A percentile compares a stretch with the other conserved stretches of the same genome.
Evolutionary conservation across 176 grass and related monocot genomes (phyloP).

Genomic region (Urochloa ruziziensis): DNA sequence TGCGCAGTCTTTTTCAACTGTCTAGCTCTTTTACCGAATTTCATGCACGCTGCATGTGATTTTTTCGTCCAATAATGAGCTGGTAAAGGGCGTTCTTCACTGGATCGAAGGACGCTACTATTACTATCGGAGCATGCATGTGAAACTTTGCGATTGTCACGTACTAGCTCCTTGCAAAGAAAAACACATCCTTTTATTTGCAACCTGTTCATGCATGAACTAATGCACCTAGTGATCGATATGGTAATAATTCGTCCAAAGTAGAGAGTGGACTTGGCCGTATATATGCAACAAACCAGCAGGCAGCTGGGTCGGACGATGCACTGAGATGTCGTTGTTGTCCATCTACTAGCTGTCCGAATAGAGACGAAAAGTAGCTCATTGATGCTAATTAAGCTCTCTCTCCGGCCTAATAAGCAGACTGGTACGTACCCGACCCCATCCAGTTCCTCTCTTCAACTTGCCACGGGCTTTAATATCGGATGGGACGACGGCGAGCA

Average conservation of each 20-base stretch:
- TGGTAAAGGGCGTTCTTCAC: background rate
- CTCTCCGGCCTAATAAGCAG: background rate
- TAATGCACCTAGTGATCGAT: background rate
- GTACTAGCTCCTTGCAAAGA: background rate
- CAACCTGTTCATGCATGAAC: background rate
- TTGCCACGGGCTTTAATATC: conserved; percentile 30
- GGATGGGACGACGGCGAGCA: background rate
- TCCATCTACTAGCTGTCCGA: conserved; percentile 16
- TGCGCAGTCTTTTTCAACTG: conserved; percentile 7
- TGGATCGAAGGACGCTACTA: background rate
- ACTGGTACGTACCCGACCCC: background rate
- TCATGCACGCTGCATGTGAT: background rate
- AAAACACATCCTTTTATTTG: background rate
- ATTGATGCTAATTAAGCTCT: background rate
- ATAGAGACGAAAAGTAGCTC: conserved; percentile 18
- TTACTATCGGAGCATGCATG: background rate
- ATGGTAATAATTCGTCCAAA: background rate
- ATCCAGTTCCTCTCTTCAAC: conserved; percentile 16
- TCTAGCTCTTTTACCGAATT: conserved; percentile 12
- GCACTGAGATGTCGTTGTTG: conserved; percentile 9
- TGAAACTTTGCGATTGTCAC: conserved; percentile 10
- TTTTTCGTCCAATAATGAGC: background rate
- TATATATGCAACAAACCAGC: background rate
- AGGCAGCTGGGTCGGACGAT: background rate
- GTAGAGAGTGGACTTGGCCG: background rate